These are phyloP conservation scores for Dothistroma septosporum DNA, from an alignment of 2,329 filamentous ascomycete genomes.

Conservation along the genomic window DNA sequence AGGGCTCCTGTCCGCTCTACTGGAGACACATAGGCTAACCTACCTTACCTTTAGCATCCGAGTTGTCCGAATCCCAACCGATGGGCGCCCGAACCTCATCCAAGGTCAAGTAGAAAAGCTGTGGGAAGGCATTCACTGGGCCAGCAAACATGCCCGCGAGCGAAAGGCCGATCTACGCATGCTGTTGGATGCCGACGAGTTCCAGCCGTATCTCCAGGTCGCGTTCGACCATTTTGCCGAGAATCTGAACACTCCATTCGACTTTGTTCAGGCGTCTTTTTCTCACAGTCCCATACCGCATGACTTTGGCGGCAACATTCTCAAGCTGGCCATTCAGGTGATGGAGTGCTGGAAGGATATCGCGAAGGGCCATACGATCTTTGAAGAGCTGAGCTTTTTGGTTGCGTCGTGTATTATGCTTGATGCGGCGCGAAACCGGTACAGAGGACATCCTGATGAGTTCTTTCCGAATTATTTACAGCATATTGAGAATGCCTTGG, in stretches of 20 bases:
- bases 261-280: conserved; percentile 45
- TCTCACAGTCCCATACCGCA: conserved; percentile 41
- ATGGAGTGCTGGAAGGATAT: conserved; percentile 27
- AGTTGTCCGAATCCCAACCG: conserved; percentile 45
- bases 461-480: conserved; percentile 34
- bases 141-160: conserved; percentile 35
- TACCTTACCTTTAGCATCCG: conserved; percentile 24
- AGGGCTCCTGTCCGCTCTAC: too few species aligned
- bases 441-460: conserved; percentile 18
- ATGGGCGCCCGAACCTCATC: conserved; percentile 43
- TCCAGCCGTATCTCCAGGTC: conserved; percentile 43
- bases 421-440: conserved; percentile 25
- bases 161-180: conserved; percentile 43
- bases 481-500: conserved; percentile 33
- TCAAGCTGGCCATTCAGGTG: conserved; percentile 38
- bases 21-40: too few species aligned
- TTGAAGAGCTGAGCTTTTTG: conserved; percentile 40
- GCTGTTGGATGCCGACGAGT: conserved; percentile 41
- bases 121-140: conserved; percentile 36
- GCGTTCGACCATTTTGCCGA: conserved; percentile 48
- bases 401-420: conserved; percentile 47
- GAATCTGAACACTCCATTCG: conserved; percentile 42
- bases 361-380: conserved; percentile 31
- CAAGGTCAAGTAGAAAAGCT: conserved; percentile 44
- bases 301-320: conserved; percentile 45